Evolutionary conservation across 2,329 filamentous ascomycete species (phyloP), one percentile per base, ranked within the genome.

Genomic region (Helicocarpus griseus): DNA sequence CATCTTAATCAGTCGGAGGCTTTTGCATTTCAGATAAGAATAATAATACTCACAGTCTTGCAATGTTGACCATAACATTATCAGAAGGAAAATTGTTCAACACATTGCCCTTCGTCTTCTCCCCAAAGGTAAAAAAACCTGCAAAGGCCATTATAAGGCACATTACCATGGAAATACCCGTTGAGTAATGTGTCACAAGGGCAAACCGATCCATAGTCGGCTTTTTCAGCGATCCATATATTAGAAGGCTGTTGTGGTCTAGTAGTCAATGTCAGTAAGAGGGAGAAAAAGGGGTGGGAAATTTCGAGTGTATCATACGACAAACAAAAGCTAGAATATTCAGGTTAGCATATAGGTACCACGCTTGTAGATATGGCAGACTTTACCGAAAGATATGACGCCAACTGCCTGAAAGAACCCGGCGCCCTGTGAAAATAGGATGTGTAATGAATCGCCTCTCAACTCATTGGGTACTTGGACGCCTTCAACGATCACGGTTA

Each of bases 381-480:
- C 54, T 79, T 44, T 76, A 93, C 87, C 90, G 68, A 98, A 98
- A 4, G 93, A 97, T 60, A 98, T 98, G 17, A 98, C 91, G 29
- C 93, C 93, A 61, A 98, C 89, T 21, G 93, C 91, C 69, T 97
- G 90, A 63, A 97, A 94, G 53, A 98, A 83, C 45, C 91, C 93
- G 24, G 78, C 76, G 63, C 95, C 94, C 14, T 47, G 21, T 59
- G 97, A 76, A n/a, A 85, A 81, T 52, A 96, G 72, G 35, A 83
- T 79, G 51, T 78, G 80, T 56, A 77, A 79, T 51, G 96, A 81
- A 26, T 80, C 77, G 2, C 93, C 93, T 57, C 82, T 80, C 14
- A 82, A 76, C 49, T 89, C 85, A 22, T 76, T 63, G 4, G 90
- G 86, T 9, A 89, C 86, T 51, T 86, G 74, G 51, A 84, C 77